Conservation (phyloP, 805 yeast genomes). For the Nakazawaea holstii region DNA sequence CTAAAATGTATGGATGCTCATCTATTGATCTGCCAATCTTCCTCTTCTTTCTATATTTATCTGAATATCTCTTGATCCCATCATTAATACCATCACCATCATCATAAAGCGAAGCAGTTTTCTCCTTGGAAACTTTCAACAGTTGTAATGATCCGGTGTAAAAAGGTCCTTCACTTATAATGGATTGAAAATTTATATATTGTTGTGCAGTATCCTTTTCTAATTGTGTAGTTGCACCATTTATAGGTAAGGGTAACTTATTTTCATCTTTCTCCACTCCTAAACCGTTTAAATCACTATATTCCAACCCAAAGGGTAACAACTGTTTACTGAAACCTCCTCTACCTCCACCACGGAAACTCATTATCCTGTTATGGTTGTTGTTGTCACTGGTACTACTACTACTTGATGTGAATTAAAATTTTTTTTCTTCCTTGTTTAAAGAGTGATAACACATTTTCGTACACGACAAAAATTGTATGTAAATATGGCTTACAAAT, state of each 20-base stretch:
- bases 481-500: background rate
- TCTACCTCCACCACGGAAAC: constrained; percentile 45
- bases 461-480: background rate
- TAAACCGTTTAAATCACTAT: constrained; percentile 46
- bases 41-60: constrained; percentile 66
- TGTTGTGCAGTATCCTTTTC: constrained; percentile 53
- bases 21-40: constrained; percentile 67
- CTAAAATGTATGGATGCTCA: constrained; percentile 69
- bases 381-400: background rate
- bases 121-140: constrained; percentile 17
- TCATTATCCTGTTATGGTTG: constrained; percentile 33
- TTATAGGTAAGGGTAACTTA: constrained; percentile 54
- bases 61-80: constrained; percentile 79
- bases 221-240: constrained; percentile 45
- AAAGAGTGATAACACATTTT: background rate
- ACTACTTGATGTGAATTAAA: background rate
- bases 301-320: constrained; percentile 72
- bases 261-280: constrained; percentile 30
- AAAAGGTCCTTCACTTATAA: constrained; percentile 63
- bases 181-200: constrained; percentile 44
- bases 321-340: constrained; percentile 32
- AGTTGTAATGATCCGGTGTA: constrained; percentile 47
- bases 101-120: constrained; percentile 22
- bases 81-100: constrained; percentile 47
- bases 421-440: background rate